These are phyloP conservation scores for Solanum dulcamara DNA, from an alignment of 257 asterid genomes.

Conservation along the genomic window DNA sequence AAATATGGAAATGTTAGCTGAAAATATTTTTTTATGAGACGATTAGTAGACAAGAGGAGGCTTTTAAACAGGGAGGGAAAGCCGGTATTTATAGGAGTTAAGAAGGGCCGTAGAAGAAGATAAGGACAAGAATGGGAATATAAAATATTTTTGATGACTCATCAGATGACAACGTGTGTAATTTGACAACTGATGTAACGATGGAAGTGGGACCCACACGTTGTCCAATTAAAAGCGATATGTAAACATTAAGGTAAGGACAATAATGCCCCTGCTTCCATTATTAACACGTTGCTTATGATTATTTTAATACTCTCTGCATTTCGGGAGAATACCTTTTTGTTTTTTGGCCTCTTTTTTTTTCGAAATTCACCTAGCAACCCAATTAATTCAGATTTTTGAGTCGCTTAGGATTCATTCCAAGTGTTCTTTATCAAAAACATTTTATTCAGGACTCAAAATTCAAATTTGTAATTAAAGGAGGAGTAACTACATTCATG, in stretches of 20 bases:
- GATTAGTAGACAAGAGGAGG: neutral
- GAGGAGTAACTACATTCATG: no score
- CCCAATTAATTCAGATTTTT: neutral
- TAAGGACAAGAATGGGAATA: neutral
- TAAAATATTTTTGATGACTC: slow-evolving; percentile 3
- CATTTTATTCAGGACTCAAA: neutral
- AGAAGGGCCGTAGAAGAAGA: neutral
- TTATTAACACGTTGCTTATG: neutral
- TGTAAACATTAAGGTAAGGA: neutral
- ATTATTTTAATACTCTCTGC: neutral
- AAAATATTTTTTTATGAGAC: neutral
- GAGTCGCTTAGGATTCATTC: neutral
- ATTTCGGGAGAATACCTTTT: no score
- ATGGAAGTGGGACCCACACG: neutral
- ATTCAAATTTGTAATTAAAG: fast-evolving
- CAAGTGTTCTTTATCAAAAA: no score
- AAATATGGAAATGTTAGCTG: neutral
- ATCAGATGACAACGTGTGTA: neutral
- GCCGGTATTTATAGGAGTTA: neutral
- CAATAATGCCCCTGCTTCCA: neutral
- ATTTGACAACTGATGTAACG: neutral
- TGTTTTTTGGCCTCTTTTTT: no score
- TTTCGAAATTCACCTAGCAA: no score
- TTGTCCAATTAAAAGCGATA: neutral
- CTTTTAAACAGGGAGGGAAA: neutral